These are phyloP conservation scores for Euphorbia tirucalli DNA, from an alignment of 345 rosid genomes.

Conservation along the genomic window DNA sequence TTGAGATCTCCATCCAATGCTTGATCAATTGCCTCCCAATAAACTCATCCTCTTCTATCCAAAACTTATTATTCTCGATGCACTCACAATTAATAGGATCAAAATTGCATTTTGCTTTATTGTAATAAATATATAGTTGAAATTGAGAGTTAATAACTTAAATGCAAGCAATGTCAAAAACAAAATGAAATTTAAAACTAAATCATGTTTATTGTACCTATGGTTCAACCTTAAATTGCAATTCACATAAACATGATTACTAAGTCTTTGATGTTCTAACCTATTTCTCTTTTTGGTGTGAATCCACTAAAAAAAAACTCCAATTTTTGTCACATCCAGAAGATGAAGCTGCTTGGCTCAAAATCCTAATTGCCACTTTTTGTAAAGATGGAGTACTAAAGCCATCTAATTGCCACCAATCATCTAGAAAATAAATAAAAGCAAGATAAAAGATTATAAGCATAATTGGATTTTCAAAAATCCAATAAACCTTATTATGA, in stretches of 20 bases:
- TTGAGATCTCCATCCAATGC: too few relatives aligned
- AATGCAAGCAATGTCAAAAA: too few relatives aligned
- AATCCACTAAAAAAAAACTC: background rate
- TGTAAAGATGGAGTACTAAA: background rate
- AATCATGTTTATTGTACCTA: too few relatives aligned
- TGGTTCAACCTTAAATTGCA: background rate
- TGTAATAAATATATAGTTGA: too few relatives aligned
- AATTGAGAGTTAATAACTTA: too few relatives aligned
- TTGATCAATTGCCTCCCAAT: too few relatives aligned
- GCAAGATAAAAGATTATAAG: too few relatives aligned
- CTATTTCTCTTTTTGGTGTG: background rate
- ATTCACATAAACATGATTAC: constrained; percentile 4
- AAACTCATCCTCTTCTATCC: background rate
- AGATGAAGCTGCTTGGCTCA: background rate
- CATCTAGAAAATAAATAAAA: background rate
- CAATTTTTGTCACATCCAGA: too few relatives aligned
- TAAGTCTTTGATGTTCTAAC: background rate
- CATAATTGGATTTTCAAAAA: background rate
- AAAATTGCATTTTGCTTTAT: background rate
- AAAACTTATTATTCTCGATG: background rate
- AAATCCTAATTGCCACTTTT: background rate
- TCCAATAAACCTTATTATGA: too few relatives aligned
- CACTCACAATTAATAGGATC: too few relatives aligned
- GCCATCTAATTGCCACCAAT: background rate
- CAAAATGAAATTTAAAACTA: too few relatives aligned